Conservation (phyloP, 495 filamentous ascomycete species). For the Aspergillus haitiensis region DNA sequence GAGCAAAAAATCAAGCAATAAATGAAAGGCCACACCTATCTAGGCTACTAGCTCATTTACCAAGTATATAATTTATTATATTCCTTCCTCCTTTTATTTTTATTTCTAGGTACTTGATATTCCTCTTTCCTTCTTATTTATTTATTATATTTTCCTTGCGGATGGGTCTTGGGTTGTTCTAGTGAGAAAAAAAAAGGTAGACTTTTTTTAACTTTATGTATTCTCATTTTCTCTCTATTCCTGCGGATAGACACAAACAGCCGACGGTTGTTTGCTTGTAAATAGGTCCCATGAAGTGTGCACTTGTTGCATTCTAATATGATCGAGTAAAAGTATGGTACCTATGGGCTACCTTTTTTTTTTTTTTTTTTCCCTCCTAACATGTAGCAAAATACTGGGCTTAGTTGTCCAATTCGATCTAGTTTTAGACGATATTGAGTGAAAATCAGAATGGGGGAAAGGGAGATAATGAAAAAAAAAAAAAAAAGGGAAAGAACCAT, state of each 20-base stretch:
- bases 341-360: too few species aligned
- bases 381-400: too few species aligned
- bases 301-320: too few species aligned
- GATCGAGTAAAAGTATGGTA: too few species aligned
- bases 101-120: background rate
- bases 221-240: background rate
- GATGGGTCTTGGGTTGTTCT: background rate
- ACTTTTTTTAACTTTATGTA: background rate
- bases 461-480: background rate
- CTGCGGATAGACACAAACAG: background rate
- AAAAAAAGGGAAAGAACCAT: background rate
- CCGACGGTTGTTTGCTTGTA: too few species aligned
- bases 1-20: constrained; percentile 38
- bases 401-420: background rate
- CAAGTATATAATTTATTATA: constrained; percentile 24
- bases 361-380: too few species aligned
- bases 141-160: background rate
- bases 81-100: constrained; percentile 17
- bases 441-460: too few species aligned
- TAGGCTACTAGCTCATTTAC: too few species aligned
- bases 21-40: constrained; percentile 28
- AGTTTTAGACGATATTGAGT: background rate
- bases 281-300: too few species aligned
- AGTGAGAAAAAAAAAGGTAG: background rate
- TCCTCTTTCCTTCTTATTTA: constrained; percentile 2